Base-by-base conservation (phyloP, 2,329 filamentous ascomycete genomes). In the Cercospora sesami region DNA sequence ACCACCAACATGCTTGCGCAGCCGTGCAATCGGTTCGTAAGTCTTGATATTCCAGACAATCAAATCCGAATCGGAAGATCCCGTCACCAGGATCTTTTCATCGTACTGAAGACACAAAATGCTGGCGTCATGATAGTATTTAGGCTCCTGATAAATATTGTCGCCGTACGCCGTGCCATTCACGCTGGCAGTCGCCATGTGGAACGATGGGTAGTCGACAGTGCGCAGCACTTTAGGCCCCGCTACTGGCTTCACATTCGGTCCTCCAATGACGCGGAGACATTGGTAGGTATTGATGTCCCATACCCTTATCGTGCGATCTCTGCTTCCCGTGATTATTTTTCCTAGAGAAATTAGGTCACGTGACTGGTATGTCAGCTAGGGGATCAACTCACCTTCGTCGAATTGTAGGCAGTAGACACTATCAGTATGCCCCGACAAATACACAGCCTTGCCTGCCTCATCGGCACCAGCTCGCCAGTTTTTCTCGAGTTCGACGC, bases 361-460 rank as follows among this genome's bases (percentile, higher is more conserved):
- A 36, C 31, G 31, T 36, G 31, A 36, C 31, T 36, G 31, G 12
- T 36, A 14, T 36, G 12, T 36, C 31, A 36, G 10, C 12, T 36
- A 36, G 31, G 31, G 31, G 12, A 14, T 14, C 10, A 36, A n/a
- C 36, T 39, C 36, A 42, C 91, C 86, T 90, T 98, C 94, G 79
- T 99, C 95, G 78, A 98, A 99, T 78, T 99, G 95, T 66, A 96
- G 87, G 80, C 95, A 99, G 81, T 99, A 99, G 66, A 99, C 96
- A 72, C 93, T 97, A 79, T 99, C 95, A 28, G 90, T 89, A 78
- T 99, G 95, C 2, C 95, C 95, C 75, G 95, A 93, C 23, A 99
- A 86, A 79, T 97, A 98, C 65, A 96, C 89, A 0, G 93, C 90
- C 57, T 88, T 90, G 8, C 93, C 92, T 72, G 90, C 89, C 65